Evolutionary conservation across 768 basidiomycete species (phyloP), one percentile per base, ranked within the genome.

Genomic region (Fomitopsis pulvina): DNA sequence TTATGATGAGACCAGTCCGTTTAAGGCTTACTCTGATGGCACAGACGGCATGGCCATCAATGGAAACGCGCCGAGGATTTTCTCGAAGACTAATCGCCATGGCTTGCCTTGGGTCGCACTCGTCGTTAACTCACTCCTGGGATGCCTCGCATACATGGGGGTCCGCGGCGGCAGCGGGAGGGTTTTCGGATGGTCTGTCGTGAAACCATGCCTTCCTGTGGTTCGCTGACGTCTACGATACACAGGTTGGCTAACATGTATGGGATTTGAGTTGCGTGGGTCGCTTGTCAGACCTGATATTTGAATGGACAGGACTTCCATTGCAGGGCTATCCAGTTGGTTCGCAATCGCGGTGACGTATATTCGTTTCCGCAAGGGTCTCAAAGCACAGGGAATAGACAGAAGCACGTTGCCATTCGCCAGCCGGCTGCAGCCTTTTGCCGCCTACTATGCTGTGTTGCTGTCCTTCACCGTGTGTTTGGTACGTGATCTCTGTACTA

Each of bases 51-150:
- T 83, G 9, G 74, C 81, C 2, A 53, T 72, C 43, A 69, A 71
- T 18, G 75, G 77, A 0, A 73, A 78, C 48, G 79, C 81, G 0
- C 82, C 82, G 3, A 69, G 63, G 45, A 59, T 83, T 41, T 81
- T 84, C 48, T 44, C 59, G 24, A 65, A 69, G 45, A 73, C 55
- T 7, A 61, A 63, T 9, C 52, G 53, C 8, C 50, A 56, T 4
- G 70, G 80, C 30, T 57, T 81, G 2, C 81, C 80, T 2, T 72
- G 71, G 57, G 65, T 76, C 28, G 58, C 74, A 0, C 60, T 71
- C 11, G 50, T 34, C 0, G 4, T 62, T 25, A 68, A 60, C 48
- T 52, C 64, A 2, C 50, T 54, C 24, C 69, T 73, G 43, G 63
- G 67, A 0, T 48, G 68, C n/a, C 62, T 74, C 8, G 60, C 74